Percentiles rank a stretch among this genome's conserved stretches.
These are phyloP conservation scores for Naumovozyma dairenensis DNA, from an alignment of 805 yeast genomes.

Conservation along the genomic window DNA sequence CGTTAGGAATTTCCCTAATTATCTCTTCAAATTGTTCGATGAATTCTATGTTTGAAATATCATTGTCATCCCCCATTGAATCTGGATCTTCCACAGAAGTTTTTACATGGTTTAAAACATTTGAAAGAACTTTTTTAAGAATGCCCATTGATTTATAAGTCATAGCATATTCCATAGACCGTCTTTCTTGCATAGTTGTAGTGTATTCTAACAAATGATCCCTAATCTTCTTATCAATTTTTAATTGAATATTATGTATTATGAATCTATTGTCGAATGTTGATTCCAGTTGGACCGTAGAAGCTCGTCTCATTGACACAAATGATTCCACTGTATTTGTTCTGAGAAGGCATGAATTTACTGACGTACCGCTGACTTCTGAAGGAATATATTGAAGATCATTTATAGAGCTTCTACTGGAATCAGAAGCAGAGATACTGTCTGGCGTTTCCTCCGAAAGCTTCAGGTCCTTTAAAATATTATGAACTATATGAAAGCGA, in stretches of 20 bases:
- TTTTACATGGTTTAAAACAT: conserved; percentile 13
- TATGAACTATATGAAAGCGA: conserved; percentile 24
- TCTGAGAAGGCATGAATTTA: conserved; percentile 6
- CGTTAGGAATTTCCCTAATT: conserved; percentile 33
- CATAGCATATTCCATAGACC: conserved; percentile 36
- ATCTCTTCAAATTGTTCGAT: conserved; percentile 40
- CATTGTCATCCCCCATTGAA: conserved; percentile 9
- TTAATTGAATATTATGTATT: conserved; percentile 44
- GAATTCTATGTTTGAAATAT: conserved; percentile 23
- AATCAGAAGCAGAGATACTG: conserved; percentile 1
- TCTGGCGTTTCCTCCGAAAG: conserved; percentile 18
- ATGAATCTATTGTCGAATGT: conserved; percentile 49
- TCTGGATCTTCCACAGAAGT: conserved; percentile 16
- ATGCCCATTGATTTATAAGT: conserved; percentile 41
- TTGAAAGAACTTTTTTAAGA: conserved; percentile 33
- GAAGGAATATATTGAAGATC: conserved; percentile 9
- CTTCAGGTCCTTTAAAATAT: conserved; percentile 25
- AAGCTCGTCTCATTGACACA: conserved; percentile 23
- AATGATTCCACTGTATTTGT: conserved; percentile 25
- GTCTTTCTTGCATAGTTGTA: conserved; percentile 35
- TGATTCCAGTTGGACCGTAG: conserved; percentile 22
- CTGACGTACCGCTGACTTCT: conserved; percentile 3
- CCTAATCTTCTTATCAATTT: conserved; percentile 43
- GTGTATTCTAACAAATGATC: conserved; percentile 41
- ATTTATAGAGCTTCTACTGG: conserved; percentile 1